Base-by-base conservation (phyloP, 192 early-diverging fungal genomes). In the Entrophospora sp. region DNA sequence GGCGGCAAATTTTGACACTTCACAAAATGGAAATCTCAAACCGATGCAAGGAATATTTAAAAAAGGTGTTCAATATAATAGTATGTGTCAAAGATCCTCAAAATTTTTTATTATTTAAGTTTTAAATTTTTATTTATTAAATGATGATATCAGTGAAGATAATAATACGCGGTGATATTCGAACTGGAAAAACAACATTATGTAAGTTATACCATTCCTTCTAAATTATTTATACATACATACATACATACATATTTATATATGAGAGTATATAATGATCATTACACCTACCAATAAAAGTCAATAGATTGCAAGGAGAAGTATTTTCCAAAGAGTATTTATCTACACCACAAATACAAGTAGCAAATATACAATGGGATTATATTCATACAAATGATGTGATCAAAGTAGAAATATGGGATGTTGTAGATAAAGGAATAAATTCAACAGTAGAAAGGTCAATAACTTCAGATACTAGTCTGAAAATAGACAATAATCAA, bases 321-420 rank as follows among this genome's bases (percentile, higher is more conserved):
- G 66, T 73, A 14, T 84, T 77, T 57, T 40, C 40, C 32, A 71
- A 68, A 30, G 58, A 70, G 2, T 84, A 84, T 64, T 44, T 45
- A 27, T 71, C 82, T n/a, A 84, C 82, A n/a, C 68, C 73, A 25
- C 76, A 84, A 62, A 84, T 84, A 57, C 73, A 84, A 65, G 82
- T 84, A 4, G 76, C 79, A 16, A 84, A 84, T 49, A 81, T 84
- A 30, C 82, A 76, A 27, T 84, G 82, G 82, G 71, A 77, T 40
- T 78, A 84, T 61, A 69, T 73, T 61, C 76, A 77, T 25, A 75
- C 76, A 22, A 78, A 71, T 69, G 82, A 84, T 64, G 75, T 84
- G 20, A 81, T 84, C 60, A 84, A 84, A 62, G 76, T 84, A 24
- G 82, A 84, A 37, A 62, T 84, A 22, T 84, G 82, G 82, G 82